A percentile compares a stretch with the other conserved stretches of the same genome.
phyloP scores from a whole-genome alignment of 257 asterid genomes.

The Solanum piurae region DNA sequence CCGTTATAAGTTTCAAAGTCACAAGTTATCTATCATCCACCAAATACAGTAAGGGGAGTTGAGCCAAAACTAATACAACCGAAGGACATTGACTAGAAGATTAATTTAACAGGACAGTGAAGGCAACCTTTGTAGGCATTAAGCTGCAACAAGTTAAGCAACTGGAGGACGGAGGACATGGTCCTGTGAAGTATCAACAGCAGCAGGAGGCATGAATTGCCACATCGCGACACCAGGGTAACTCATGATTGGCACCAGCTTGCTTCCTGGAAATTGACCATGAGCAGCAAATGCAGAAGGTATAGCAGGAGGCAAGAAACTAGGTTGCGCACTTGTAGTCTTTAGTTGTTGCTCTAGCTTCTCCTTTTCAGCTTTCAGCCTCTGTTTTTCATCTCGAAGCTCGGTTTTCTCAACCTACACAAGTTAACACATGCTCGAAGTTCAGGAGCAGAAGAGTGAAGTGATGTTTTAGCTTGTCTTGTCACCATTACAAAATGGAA shows the following conservation, averaged over 20 bases:
- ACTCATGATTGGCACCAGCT: slow-evolving; percentile 73
- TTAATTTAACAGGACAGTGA: slow-evolving; percentile 13
- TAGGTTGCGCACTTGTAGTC: slow-evolving; percentile 43
- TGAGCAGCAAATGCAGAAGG: slow-evolving; percentile 59
- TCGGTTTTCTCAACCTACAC: slow-evolving; percentile 74
- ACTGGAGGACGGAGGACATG: slow-evolving; percentile 97
- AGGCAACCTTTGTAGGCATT: slow-evolving; percentile 1
- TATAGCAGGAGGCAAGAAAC: slow-evolving; percentile 50
- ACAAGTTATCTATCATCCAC: slow-evolving; percentile 13
- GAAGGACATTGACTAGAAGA: slow-evolving; percentile 10
- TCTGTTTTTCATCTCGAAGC: slow-evolving; percentile 91
- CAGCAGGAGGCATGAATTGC: slow-evolving; percentile 98
- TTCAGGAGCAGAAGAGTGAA: neutral
- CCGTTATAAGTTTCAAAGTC: neutral
- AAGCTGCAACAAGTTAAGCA: slow-evolving; percentile 38
- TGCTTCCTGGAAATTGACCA: slow-evolving; percentile 57
- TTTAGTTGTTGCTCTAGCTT: slow-evolving; percentile 83
- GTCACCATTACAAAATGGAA: neutral
- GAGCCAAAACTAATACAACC: slow-evolving; percentile 21
- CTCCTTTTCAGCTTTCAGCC: slow-evolving; percentile 83
- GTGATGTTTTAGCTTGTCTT: neutral
- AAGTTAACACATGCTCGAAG: neutral
- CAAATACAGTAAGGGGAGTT: slow-evolving; percentile 28
- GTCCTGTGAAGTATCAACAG: slow-evolving; percentile 93
- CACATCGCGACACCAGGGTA: slow-evolving; percentile 98